These are phyloP conservation scores for Suhomyces ambrosiae DNA, from an alignment of 1,139 yeast genomes.

Conservation along the genomic window DNA sequence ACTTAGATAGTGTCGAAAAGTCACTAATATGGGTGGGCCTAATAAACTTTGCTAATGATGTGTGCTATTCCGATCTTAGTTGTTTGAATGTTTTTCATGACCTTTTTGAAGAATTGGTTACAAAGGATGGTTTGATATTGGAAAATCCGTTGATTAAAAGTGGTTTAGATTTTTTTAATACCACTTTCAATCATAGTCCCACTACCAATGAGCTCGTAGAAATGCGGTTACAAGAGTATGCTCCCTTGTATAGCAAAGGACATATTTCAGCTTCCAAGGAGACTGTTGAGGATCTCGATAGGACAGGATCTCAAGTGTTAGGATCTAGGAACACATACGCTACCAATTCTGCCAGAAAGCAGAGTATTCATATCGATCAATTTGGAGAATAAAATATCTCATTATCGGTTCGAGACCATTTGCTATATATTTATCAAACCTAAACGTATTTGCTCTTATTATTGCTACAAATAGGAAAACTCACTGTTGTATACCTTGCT, in stretches of 20 bases:
- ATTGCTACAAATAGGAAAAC: too few species aligned
- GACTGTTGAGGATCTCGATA: too few species aligned
- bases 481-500: too few species aligned
- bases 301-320: too few species aligned
- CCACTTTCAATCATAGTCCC: constrained; percentile 21
- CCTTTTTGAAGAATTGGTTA: constrained; percentile 23
- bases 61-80: constrained; percentile 32
- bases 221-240: neutral
- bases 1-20: constrained; percentile 6
- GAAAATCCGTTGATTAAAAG: constrained; percentile 26
- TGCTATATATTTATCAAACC: too few species aligned
- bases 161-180: constrained; percentile 27
- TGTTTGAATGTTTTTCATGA: constrained; percentile 23
- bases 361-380: constrained; percentile 36
- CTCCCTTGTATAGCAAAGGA: constrained; percentile 3
- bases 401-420: too few species aligned
- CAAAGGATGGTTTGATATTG: constrained; percentile 12
- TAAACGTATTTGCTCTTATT: too few species aligned
- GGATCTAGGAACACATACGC: constrained; percentile 2
- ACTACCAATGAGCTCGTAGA: neutral
- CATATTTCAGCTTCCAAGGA: too few species aligned
- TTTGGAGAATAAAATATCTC: constrained; percentile 17
- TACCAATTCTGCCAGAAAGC: constrained; percentile 27
- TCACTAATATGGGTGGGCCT: constrained; percentile 31
- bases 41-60: constrained; percentile 33